These are phyloP conservation scores for Camillea tinctor DNA, from an alignment of 2,329 filamentous ascomycete genomes.

Conservation along the genomic window DNA sequence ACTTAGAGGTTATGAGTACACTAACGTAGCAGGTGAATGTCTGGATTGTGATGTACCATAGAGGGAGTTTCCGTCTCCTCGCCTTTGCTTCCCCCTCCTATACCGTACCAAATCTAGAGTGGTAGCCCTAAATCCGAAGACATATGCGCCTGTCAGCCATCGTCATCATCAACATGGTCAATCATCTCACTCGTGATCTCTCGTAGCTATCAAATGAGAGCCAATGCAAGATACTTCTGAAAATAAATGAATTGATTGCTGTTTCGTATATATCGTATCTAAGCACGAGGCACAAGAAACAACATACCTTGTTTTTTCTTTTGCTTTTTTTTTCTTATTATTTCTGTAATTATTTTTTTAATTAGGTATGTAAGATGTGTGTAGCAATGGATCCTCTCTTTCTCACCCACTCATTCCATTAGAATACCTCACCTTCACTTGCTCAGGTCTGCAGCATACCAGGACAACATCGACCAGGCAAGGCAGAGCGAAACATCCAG, in stretches of 20 bases:
- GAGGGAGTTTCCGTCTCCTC: not conserved
- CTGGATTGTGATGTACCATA: not conserved
- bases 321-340: too few species aligned
- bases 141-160: not conserved
- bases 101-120: not conserved
- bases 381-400: not conserved
- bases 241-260: not conserved
- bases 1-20: not conserved
- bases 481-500: not conserved
- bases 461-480: not conserved
- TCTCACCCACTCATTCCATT: not conserved
- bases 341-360: too few species aligned
- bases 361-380: not conserved
- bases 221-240: not conserved
- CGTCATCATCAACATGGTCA: not conserved
- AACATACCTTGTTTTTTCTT: not conserved
- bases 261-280: not conserved
- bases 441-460: not conserved
- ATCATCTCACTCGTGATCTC: not conserved
- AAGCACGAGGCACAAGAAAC: not conserved
- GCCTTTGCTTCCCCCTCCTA: not conserved
- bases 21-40: not conserved
- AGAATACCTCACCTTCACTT: not conserved
- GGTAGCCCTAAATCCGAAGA: not conserved
- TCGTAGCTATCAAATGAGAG: not conserved